Base-by-base conservation (phyloP, 371 early-diverging fungal species). In the Rhizopus delemar region DNA sequence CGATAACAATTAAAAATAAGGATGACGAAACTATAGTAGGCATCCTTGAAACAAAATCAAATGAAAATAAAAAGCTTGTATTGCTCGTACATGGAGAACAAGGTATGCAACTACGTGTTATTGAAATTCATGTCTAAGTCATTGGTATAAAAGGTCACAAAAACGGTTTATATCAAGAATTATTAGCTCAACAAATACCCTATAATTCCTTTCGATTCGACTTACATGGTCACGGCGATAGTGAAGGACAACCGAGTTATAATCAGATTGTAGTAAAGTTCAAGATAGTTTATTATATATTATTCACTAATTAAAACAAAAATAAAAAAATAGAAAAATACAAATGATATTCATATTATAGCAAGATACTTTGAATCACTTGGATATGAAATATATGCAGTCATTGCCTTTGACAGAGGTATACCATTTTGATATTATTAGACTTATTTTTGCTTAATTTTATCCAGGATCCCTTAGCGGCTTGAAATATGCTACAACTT, bases 361-460 rank as follows among this genome's bases (percentile, higher is more conserved):
- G 66, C 75, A 16, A 49, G 53, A 4, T 65, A 85, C 54, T 79
- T 82, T 59, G 77, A 77, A 51, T 65, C 59, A 3, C 60, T 71
- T 45, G 80, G 83, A 3, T 85, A 82, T 60, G 63, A 74, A 15
- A 75, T 83, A 22, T 75, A 70, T 49, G 76, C 78, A 2, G 34
- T 82, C 35, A 78, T 85, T 56, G 82, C 69, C 16, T 77, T 77
- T 57, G 73, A 73, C 3, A 68, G 71, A 58, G 81, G 81, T 74
- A 54, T 22, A 9, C 33, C 13, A 38, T 7, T 28, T 6, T 12
- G 48, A 58, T 31, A 41, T 34, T 13, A 39, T 35, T 51, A 22
- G 22, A 22, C 22, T 2, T 22, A 22, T 38, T 29, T 51, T 4
- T 32, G 51, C 8, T 33, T 11, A 54, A 43, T 11, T 46, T 43